These are phyloP conservation scores for Cochlearia excelsa DNA, from an alignment of 345 rosid genomes.

Conservation along the genomic window DNA sequence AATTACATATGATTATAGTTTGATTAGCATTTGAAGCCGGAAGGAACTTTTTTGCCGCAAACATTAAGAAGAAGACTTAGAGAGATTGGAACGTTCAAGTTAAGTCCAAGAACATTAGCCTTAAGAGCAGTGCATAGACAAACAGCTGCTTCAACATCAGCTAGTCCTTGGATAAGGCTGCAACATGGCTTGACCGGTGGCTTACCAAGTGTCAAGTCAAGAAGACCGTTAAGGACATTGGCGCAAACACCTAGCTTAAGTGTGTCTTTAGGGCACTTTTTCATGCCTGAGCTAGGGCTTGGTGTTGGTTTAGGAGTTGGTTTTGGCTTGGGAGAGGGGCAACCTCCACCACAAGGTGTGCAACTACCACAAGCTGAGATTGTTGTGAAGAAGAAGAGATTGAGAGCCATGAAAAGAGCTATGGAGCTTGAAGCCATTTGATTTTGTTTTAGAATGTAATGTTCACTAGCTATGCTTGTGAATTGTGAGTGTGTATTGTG, in stretches of 20 bases:
- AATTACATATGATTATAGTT: conserved; percentile 13
- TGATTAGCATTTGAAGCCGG: conserved; percentile 42
- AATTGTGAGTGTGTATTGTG: too few species aligned
- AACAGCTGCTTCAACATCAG: conserved; percentile 52
- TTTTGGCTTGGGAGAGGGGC: conserved; percentile 53
- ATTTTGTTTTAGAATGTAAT: conserved; percentile 9
- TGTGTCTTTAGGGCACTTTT: conserved; percentile 49
- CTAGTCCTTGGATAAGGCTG: conserved; percentile 46
- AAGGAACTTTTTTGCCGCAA: conserved; percentile 44
- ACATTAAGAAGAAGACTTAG: conserved; percentile 53
- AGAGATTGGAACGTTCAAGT: conserved; percentile 48
- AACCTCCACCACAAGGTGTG: conserved; percentile 42
- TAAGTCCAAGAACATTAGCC: conserved; percentile 51
- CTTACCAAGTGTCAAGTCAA: conserved; percentile 44
- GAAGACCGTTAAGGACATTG: conserved; percentile 45
- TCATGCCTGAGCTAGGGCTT: conserved; percentile 34
- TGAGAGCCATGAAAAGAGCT: conserved; percentile 36
- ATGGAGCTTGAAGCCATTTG: conserved; percentile 35
- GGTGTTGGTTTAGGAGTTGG: conserved; percentile 35
- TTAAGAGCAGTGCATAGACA: conserved; percentile 59
- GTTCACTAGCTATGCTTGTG: conserved; percentile 19
- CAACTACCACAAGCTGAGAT: conserved; percentile 39
- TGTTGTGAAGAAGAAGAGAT: conserved; percentile 32
- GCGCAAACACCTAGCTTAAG: conserved; percentile 56
- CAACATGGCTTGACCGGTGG: conserved; percentile 56